Conservation (phyloP, 148 eudicot genomes). For the Salicornia ramosissima region DNA sequence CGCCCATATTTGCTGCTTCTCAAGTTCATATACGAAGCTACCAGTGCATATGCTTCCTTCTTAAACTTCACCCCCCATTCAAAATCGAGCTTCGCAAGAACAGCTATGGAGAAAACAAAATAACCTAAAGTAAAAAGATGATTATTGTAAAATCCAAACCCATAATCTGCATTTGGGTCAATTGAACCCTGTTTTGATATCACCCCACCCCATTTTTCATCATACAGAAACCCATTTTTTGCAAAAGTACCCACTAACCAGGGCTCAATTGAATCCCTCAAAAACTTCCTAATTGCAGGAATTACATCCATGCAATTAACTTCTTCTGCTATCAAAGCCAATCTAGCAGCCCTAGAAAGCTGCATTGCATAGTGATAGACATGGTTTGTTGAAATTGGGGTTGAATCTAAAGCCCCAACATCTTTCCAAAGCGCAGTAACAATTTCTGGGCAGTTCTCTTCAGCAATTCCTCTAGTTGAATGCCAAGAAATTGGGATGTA, state of each 20-base stretch:
- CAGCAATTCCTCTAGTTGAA: constrained; percentile 11
- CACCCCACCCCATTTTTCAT: constrained; percentile 13
- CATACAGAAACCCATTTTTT: constrained; percentile 25
- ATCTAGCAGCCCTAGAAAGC: constrained; percentile 14
- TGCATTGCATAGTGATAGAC: constrained; percentile 10
- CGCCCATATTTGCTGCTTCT: neutral
- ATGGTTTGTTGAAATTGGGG: constrained; percentile 7
- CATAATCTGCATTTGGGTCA: neutral
- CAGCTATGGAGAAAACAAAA: constrained; percentile 21
- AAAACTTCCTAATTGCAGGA: constrained; percentile 15
- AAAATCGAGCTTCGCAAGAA: constrained; percentile 18
- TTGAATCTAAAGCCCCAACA: constrained; percentile 17
- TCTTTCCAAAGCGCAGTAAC: constrained; percentile 18
- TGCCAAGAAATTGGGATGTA: constrained; percentile 21
- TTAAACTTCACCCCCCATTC: constrained; percentile 22
- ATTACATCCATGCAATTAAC: constrained; percentile 18
- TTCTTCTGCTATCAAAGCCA: constrained; percentile 21
- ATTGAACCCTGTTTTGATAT: neutral
- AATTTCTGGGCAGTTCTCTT: constrained; percentile 16
- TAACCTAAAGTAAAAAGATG: constrained; percentile 8
- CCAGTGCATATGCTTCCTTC: constrained; percentile 19
- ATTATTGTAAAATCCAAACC: neutral
- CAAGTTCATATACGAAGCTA: constrained; percentile 14
- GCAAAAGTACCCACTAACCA: constrained; percentile 20
- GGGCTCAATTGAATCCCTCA: constrained; percentile 14